Conservation (phyloP, 192 early-diverging fungal genomes). For the Physocladia obscura region DNA sequence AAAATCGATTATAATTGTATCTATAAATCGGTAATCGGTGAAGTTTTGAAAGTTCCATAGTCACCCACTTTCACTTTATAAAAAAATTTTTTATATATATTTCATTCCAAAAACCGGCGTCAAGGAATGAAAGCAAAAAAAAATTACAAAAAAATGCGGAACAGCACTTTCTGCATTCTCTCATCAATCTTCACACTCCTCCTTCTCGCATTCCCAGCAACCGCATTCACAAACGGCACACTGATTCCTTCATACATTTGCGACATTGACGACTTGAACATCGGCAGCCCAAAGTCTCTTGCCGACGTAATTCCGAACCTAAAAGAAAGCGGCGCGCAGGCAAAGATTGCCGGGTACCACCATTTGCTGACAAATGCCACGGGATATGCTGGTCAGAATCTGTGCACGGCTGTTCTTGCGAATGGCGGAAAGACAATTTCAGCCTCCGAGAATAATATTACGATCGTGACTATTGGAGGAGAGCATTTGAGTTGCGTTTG, state of each 20-base stretch:
- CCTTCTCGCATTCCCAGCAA: neutral
- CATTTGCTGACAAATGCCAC: neutral
- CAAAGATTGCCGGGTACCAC: slow-evolving; percentile 7
- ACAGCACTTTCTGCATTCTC: too few species aligned
- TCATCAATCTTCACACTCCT: neutral
- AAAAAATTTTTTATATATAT: too few species aligned
- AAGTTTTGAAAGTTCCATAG: too few species aligned
- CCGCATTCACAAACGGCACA: slow-evolving; percentile 24
- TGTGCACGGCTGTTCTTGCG: slow-evolving; percentile 14
- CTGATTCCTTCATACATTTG: slow-evolving; percentile 25
- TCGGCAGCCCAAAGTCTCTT: slow-evolving; percentile 16
- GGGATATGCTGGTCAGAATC: slow-evolving; percentile 10
- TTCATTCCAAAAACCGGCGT: too few species aligned
- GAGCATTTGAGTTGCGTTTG: neutral
- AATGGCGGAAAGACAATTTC: neutral
- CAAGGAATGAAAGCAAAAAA: too few species aligned
- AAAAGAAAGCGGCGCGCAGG: neutral
- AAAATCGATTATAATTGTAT: too few species aligned
- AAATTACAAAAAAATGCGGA: too few species aligned
- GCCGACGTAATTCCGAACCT: slow-evolving; percentile 17
- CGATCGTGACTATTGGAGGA: neutral
- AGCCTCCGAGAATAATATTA: neutral
- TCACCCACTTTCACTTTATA: too few species aligned
- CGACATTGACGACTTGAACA: slow-evolving; percentile 14
- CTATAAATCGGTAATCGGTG: too few species aligned